A percentile compares a stretch with the other conserved stretches of the same genome.
Conservation (phyloP, 768 basidiomycete genomes). For the Gelatoporia subvermispora region DNA sequence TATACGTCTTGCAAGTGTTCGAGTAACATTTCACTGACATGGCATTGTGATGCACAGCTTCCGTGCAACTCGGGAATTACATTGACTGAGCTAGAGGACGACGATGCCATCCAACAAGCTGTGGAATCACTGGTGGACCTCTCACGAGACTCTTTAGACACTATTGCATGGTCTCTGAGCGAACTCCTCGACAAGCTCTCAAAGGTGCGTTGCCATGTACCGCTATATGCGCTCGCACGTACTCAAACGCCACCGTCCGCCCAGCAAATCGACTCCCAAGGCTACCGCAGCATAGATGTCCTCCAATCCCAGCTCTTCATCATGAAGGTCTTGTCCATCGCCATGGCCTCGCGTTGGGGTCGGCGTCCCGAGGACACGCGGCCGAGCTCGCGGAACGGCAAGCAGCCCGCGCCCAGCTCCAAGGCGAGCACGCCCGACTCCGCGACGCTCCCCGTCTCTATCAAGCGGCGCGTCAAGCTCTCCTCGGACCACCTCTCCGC, state of each 20-base stretch:
- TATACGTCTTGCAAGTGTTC: no score
- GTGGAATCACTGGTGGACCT: constrained; percentile 79
- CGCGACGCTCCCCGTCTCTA: constrained; percentile 25
- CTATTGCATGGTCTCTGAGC: constrained; percentile 73
- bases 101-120: constrained; percentile 69
- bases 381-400: constrained; percentile 39
- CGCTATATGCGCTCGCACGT: not conserved
- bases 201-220: constrained; percentile 43
- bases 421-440: constrained; percentile 32
- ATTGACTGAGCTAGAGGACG: constrained; percentile 69
- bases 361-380: constrained; percentile 36
- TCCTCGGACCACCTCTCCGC: constrained; percentile 41
- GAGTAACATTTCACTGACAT: no score
- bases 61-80: constrained; percentile 79
- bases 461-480: constrained; percentile 29
- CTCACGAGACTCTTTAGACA: constrained; percentile 69
- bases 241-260: not conserved
- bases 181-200: constrained; percentile 75
- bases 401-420: constrained; percentile 15
- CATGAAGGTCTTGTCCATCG: constrained; percentile 73
- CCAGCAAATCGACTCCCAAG: constrained; percentile 51
- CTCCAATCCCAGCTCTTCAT: constrained; percentile 86
- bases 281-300: constrained; percentile 57
- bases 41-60: constrained; percentile 45
- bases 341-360: constrained; percentile 76